Base-by-base conservation (phyloP, 495 filamentous ascomycete species). In the Aspergillus funiculosus region DNA sequence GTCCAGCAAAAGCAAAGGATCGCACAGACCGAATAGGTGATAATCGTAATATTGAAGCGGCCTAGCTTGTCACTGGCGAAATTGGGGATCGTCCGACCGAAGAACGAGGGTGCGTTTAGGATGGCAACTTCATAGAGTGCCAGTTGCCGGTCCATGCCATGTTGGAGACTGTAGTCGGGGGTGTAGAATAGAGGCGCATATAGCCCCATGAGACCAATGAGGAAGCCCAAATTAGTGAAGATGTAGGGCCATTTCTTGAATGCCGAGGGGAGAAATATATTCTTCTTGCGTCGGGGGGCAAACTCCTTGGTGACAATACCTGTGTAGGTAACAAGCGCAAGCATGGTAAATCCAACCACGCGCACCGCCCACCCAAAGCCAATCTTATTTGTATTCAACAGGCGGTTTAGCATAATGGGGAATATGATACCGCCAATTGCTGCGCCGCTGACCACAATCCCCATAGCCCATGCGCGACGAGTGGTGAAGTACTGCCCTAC, bases 281-380 rank as follows among this genome's bases (percentile, higher is more conserved):
- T 7, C 14, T 13, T 39, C 35, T 42, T 39, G 14, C 53, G 20
- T 15, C 17, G 42, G 9, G 51, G 53, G 8, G 29, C 35, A 27
- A 34, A 43, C 1, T 43, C 30, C 10, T 19, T 25, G 6, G 80
- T 48, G 7, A 61, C 43, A 1, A 73, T 5, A 35, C 58, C 58
- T 30, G 74, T 63, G 9, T 75, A 54, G 1, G 43, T 32, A 30
- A 77, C 54, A 6, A 66, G 61, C 0, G 48, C 64, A 0, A 83
- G 52, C 53, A 77, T 74, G 30, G 87, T 69, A 58, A 85, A 81
- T 1, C 74, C 85, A 36, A 85, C n/a, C n/a, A n/a, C n/a, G n/a
- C n/a, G n/a, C n/a, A n/a, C n/a, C n/a, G n/a, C n/a, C n/a, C 81
- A 83, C 1, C 67, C 60, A 57, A 87, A 87, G 0, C 50, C 42